Conservation (phyloP, 2,329 filamentous ascomycete species). For the Talaromyces sp. region DNA sequence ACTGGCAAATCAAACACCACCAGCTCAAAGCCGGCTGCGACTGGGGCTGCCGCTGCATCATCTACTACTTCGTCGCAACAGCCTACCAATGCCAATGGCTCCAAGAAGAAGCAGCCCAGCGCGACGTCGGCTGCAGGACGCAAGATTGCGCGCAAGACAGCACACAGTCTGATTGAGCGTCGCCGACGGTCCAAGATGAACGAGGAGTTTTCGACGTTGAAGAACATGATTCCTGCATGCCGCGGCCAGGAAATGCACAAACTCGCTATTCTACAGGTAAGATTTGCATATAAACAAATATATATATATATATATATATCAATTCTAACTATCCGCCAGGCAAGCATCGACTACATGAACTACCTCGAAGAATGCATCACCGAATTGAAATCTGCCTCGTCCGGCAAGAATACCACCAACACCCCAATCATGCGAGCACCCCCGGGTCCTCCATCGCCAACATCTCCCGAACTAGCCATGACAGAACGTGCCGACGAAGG, state of each 20-base stretch:
- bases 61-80: background rate
- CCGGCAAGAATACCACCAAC: conserved; percentile 14
- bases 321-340: conserved; percentile 47
- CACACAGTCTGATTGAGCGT: conserved; percentile 90
- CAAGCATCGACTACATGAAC: conserved; percentile 91
- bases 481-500: conserved; percentile 15
- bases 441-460: conserved; percentile 27
- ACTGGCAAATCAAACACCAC: background rate
- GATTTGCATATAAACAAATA: background rate
- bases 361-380: conserved; percentile 86
- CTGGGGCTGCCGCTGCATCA: background rate
- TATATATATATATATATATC: background rate
- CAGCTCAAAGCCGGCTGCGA: background rate
- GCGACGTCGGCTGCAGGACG: conserved; percentile 78
- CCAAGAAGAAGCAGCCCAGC: conserved; percentile 72
- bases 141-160: conserved; percentile 93
- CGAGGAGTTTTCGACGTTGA: conserved; percentile 89
- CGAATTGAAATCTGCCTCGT: conserved; percentile 61
- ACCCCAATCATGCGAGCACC: conserved; percentile 4
- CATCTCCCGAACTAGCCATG: conserved; percentile 28
- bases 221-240: conserved; percentile 93
- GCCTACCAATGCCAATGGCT: conserved; percentile 21
- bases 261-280: conserved; percentile 84
- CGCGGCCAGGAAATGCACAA: conserved; percentile 97
- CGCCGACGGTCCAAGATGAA: conserved; percentile 95